These are phyloP conservation scores for Waltergamsia citrina DNA, from an alignment of 2,329 filamentous ascomycete genomes.

Conservation along the genomic window DNA sequence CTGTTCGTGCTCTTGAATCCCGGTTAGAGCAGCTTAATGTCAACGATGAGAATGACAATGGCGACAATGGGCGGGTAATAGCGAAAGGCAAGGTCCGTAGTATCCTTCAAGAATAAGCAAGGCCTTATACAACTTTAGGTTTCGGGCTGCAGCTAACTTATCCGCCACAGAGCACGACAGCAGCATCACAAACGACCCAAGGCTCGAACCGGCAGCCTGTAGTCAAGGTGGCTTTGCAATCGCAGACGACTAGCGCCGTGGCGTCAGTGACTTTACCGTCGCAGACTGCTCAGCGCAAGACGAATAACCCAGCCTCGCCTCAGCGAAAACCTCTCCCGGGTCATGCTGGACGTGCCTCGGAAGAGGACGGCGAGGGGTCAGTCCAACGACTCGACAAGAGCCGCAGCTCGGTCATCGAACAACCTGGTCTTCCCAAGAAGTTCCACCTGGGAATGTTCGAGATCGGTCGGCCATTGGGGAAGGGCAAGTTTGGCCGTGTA, in stretches of 20 bases:
- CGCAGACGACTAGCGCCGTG: conserved; percentile 59
- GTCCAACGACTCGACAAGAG: conserved; percentile 1
- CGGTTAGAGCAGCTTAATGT: conserved; percentile 86
- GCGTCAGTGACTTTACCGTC: conserved; percentile 59
- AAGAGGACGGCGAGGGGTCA: conserved; percentile 32
- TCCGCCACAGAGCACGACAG: no score
- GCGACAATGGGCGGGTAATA: conserved; percentile 26
- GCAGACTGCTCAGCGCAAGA: conserved; percentile 50
- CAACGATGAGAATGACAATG: conserved; percentile 73
- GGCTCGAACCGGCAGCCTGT: conserved; percentile 64
- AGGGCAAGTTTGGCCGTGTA: conserved; percentile 81
- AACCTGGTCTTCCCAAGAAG: conserved; percentile 47
- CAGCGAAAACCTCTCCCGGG: conserved; percentile 34
- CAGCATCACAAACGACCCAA: no score
- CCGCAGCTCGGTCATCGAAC: conserved; percentile 20
- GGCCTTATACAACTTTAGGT: no score
- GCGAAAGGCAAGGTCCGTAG: conserved; percentile 68
- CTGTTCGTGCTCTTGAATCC: no score
- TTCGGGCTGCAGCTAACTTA: no score
- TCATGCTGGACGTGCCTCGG: conserved; percentile 25
- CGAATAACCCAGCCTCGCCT: conserved; percentile 35
- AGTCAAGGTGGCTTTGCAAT: conserved; percentile 76
- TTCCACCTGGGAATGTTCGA: conserved; percentile 94
- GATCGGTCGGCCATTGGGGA: conserved; percentile 76
- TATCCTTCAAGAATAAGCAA: background rate